Conservation (phyloP, 768 basidiomycete species). For the Suillus occidentalis region DNA sequence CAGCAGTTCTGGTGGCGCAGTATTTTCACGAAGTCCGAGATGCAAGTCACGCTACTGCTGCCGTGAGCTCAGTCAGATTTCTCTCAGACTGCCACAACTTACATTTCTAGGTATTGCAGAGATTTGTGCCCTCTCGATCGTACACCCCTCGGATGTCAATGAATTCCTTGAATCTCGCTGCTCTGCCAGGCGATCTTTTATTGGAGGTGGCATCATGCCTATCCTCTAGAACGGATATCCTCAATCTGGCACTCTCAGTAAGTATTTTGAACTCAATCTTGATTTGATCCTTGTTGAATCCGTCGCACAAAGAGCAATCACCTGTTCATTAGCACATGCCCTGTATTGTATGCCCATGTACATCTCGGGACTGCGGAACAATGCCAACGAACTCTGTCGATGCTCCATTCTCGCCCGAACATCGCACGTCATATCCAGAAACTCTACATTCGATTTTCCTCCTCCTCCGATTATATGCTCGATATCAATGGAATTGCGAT, state of each 20-base stretch:
- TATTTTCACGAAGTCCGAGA: too few species aligned
- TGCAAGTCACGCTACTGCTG: too few species aligned
- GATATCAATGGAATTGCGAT: slow-evolving; percentile 32
- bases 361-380: slow-evolving; percentile 55
- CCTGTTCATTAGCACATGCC: slow-evolving; percentile 51
- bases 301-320: slow-evolving; percentile 45
- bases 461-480: slow-evolving; percentile 25
- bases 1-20: too few species aligned
- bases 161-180: slow-evolving; percentile 8
- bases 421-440: slow-evolving; percentile 69
- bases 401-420: slow-evolving; percentile 55
- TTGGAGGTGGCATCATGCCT: slow-evolving; percentile 63
- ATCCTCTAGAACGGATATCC: slow-evolving; percentile 50
- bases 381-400: slow-evolving; percentile 60
- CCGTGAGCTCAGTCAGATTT: neutral
- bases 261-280: slow-evolving; percentile 28
- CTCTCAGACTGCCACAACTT: neutral
- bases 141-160: neutral
- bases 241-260: slow-evolving; percentile 61
- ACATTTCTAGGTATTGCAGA: neutral
- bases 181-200: slow-evolving; percentile 59
- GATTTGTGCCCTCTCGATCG: neutral
- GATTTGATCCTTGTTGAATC: slow-evolving; percentile 10
- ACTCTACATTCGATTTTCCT: slow-evolving; percentile 45
- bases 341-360: slow-evolving; percentile 61